These are phyloP conservation scores for Pythium brassicae DNA, from an alignment of 352 stramenopile genomes.

Conservation along the genomic window DNA sequence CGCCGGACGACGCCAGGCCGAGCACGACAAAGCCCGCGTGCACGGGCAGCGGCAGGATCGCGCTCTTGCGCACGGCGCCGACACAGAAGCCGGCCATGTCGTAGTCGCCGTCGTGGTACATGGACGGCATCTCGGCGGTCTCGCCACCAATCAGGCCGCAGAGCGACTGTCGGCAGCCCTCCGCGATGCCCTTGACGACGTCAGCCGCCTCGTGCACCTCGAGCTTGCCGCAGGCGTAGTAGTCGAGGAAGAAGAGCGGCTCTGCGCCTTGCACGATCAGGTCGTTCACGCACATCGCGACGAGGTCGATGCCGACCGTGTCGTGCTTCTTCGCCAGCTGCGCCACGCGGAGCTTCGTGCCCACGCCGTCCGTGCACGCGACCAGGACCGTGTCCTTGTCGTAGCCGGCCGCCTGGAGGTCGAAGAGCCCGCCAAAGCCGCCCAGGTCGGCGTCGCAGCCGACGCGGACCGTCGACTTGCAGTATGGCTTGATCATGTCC, in stretches of 20 bases:
- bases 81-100: slow-evolving; percentile 99
- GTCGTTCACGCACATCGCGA: slow-evolving; percentile 99
- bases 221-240: slow-evolving; percentile 98
- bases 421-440: slow-evolving; percentile 97
- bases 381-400: slow-evolving; percentile 97
- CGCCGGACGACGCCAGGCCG: slow-evolving; percentile 93
- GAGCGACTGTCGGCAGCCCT: slow-evolving; percentile 94
- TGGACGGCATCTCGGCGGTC: slow-evolving; percentile 98
- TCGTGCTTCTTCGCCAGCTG: slow-evolving; percentile 91
- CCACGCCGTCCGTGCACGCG: slow-evolving; percentile 96
- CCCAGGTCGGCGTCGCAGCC: slow-evolving; percentile 96
- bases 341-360: slow-evolving; percentile 95
- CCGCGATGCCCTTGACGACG: slow-evolving; percentile 97
- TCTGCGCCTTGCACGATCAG: slow-evolving; percentile 98
- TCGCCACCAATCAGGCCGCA: slow-evolving; percentile 96
- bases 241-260: slow-evolving; percentile 99
- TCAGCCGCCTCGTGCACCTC: slow-evolving; percentile 91
- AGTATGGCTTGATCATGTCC: slow-evolving; percentile 97
- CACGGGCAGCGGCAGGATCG: slow-evolving; percentile 86
- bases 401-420: slow-evolving; percentile 96
- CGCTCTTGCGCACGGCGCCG: slow-evolving; percentile 90
- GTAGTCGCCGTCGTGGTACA: slow-evolving; percentile 98
- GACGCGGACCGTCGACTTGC: slow-evolving; percentile 94
- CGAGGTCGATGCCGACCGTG: slow-evolving; percentile 97
- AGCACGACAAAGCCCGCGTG: slow-evolving; percentile 91